Percentiles rank a stretch among this genome's conserved stretches.
These are phyloP conservation scores for Carex myosuroides DNA, from an alignment of 176 grass and related monocot genomes.

Conservation along the genomic window DNA sequence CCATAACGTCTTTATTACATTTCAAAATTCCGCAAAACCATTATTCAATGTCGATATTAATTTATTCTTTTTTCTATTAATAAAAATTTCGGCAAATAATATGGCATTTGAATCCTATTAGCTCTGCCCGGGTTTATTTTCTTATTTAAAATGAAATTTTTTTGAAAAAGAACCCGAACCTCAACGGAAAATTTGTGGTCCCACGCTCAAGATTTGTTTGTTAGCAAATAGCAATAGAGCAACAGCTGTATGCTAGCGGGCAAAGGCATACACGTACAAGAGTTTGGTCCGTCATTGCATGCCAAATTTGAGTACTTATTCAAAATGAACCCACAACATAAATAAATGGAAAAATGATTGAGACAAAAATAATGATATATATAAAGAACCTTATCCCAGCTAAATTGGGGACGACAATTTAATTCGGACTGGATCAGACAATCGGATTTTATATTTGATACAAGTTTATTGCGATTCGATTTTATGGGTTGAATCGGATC, in stretches of 20 bases:
- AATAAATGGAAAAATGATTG: neutral
- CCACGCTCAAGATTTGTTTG: conserved; percentile 1
- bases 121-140: neutral
- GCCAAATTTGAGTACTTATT: neutral
- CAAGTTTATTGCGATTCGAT: neutral
- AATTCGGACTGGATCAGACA: neutral
- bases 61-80: no score
- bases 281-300: neutral
- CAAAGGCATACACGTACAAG: conserved; percentile 5
- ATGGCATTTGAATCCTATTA: no score
- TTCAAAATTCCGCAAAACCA: no score
- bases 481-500: neutral
- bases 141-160: neutral
- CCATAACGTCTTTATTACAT: no score
- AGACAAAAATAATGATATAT: neutral
- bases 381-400: neutral
- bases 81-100: no score
- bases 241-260: conserved; percentile 14
- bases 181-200: neutral
- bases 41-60: no score
- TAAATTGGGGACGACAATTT: neutral
- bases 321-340: neutral
- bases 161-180: neutral
- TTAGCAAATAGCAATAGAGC: neutral
- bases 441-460: neutral